Base-by-base conservation (phyloP, 495 filamentous ascomycete genomes). In the Neurospora sp. region DNA sequence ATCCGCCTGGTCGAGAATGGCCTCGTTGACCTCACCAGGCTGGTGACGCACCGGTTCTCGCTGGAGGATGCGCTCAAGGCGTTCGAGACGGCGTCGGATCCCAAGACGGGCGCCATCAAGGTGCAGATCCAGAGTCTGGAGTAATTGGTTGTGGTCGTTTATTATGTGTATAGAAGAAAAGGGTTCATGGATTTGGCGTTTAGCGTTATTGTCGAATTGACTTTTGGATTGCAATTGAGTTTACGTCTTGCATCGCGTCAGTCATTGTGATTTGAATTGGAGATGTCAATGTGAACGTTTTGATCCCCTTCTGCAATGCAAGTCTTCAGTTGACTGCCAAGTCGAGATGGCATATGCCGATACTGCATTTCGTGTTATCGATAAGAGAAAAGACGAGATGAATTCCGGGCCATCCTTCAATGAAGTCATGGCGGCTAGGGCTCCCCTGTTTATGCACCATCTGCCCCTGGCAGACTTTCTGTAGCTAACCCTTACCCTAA, bases 81-180 rank as follows among this genome's bases (percentile, higher is more conserved):
- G 35, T 98, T 98, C 81, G 88, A 92, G 82, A 94, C 91, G 16
- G 93, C 93, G 27, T 87, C 91, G 3, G 89, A 97, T 81, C 90
- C 92, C n/a, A 93, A 89, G 84, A 97, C 90, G 44, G 94, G 95
- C 4, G 94, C 94, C 16, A 97, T 98, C 80, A 98, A 98, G 85
- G 94, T 97, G 76, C 90, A 93, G 85, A 98, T 97, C 75, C 87
- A 90, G 83, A 91, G 89, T 78, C 76, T 83, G 68, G 84, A 84
- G n/a, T 85, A 70, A 75, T 22, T 39, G 40, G 38, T 9, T 65
- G 27, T 4, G 53, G 53, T 37, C 6, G 12, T 65, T 7, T 18
- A 18, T 65, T 18, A 18, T 35, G 22, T 35, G 27, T 65, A 65
- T 61, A 61, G 53, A 35, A 4, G 27, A 65, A 65, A 35, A 65